These are phyloP conservation scores for Salvia splendens DNA, from an alignment of 257 asterid genomes.

Conservation along the genomic window DNA sequence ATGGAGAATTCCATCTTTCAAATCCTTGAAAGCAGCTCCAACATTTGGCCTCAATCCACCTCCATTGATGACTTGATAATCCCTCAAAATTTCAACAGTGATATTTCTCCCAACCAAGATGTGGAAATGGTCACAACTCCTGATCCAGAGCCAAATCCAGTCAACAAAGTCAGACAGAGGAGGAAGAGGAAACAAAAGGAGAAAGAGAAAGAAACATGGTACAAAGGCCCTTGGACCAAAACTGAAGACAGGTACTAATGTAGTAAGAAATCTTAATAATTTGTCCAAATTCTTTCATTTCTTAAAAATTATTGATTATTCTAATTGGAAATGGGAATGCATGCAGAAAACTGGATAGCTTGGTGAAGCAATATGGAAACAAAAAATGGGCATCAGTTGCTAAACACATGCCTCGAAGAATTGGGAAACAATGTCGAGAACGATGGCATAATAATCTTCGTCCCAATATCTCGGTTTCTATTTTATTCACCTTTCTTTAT, in stretches of 20 bases:
- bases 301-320: too few relatives aligned
- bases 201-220: conserved; percentile 25
- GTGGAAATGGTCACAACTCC: neutral
- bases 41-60: conserved; percentile 37
- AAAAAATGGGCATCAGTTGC: conserved; percentile 67
- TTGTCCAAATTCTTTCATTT: neutral
- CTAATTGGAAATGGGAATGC: too few relatives aligned
- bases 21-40: conserved; percentile 20
- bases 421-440: conserved; percentile 84
- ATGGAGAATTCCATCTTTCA: conserved; percentile 41
- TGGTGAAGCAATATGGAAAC: conserved; percentile 53
- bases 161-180: neutral
- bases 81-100: conserved; percentile 25
- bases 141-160: neutral
- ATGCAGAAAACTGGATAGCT: conserved; percentile 47
- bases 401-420: conserved; percentile 62
- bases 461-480: conserved; percentile 66
- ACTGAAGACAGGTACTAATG: conserved; percentile 62
- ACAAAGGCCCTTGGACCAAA: conserved; percentile 75
- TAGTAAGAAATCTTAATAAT: neutral
- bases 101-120: conserved; percentile 25
- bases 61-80: conserved; percentile 44
- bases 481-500: neutral
- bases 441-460: conserved; percentile 83
- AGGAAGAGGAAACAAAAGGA: too few relatives aligned